These are phyloP conservation scores for Didymella pomorum DNA, from an alignment of 2,329 filamentous ascomycete species.

Conservation along the genomic window DNA sequence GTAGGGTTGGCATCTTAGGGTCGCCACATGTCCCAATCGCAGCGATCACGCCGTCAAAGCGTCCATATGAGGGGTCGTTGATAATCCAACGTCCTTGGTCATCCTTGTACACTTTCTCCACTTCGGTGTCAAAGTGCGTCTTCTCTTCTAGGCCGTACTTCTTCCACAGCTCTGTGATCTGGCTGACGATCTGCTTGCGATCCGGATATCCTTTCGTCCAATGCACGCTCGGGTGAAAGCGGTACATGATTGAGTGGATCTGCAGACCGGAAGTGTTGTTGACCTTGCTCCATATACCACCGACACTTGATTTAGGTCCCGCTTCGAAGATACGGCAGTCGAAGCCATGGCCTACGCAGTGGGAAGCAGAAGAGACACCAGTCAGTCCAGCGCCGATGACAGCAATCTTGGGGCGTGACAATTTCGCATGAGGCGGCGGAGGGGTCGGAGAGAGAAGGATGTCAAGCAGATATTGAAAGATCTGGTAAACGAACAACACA, in stretches of 20 bases:
- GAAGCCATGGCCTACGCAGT: slow-evolving; percentile 86
- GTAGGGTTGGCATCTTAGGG: slow-evolving; percentile 74
- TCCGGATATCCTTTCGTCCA: slow-evolving; percentile 81
- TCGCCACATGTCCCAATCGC: slow-evolving; percentile 84
- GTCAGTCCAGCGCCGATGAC: slow-evolving; percentile 67
- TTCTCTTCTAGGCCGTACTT: slow-evolving; percentile 74
- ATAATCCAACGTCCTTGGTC: slow-evolving; percentile 76
- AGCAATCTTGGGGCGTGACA: slow-evolving; percentile 66
- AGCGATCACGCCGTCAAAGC: slow-evolving; percentile 80
- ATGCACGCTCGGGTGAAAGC: slow-evolving; percentile 81
- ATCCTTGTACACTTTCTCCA: slow-evolving; percentile 75
- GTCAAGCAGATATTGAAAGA: slow-evolving; percentile 70
- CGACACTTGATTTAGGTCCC: slow-evolving; percentile 69
- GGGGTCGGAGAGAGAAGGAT: slow-evolving; percentile 74
- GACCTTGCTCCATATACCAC: slow-evolving; percentile 83
- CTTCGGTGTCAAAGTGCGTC: slow-evolving; percentile 75
- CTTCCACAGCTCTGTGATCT: slow-evolving; percentile 77
- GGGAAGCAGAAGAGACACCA: slow-evolving; percentile 77
- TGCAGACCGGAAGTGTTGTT: slow-evolving; percentile 85
- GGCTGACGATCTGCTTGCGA: slow-evolving; percentile 75
- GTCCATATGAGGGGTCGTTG: slow-evolving; percentile 73
- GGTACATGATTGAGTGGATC: slow-evolving; percentile 87
- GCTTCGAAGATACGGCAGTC: slow-evolving; percentile 82
- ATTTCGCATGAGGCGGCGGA: slow-evolving; percentile 64
- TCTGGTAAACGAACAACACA: slow-evolving; percentile 68